phyloP scores from a whole-genome alignment of 768 basidiomycete species.

The Chalciporus piperatus region DNA sequence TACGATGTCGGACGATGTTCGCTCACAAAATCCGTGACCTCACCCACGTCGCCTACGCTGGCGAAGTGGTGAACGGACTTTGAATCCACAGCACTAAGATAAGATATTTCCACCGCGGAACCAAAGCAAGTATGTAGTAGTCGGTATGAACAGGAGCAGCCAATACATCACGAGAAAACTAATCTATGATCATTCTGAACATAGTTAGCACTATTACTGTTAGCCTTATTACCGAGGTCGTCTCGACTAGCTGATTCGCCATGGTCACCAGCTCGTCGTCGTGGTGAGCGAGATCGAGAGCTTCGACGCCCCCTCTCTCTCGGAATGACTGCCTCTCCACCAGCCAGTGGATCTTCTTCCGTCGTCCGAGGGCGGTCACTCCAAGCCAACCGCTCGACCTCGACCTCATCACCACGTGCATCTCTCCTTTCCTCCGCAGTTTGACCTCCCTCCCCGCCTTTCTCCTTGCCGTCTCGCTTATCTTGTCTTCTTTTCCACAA shows the following conservation, averaged over 20 bases:
- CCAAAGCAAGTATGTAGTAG: neutral
- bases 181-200: neutral
- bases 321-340: neutral
- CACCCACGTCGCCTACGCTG: neutral
- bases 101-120: neutral
- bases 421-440: neutral
- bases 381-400: neutral
- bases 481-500: constrained; percentile 80
- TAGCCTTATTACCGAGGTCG: neutral
- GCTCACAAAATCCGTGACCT: neutral
- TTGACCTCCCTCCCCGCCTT: neutral
- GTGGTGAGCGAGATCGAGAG: constrained; percentile 32
- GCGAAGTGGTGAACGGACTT: constrained; percentile 17
- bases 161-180: neutral
- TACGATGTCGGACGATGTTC: neutral
- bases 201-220: neutral
- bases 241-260: neutral
- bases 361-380: neutral
- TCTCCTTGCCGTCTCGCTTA: constrained; percentile 35
- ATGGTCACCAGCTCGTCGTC: constrained; percentile 6
- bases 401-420: neutral
- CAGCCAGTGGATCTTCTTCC: neutral
- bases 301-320: constrained; percentile 3
- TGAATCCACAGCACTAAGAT: constrained; percentile 8
- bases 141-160: too few relatives aligned